Evolutionary conservation across 495 filamentous ascomycete genomes (phyloP).

Genomic region (Talaromyces thailandensis): DNA sequence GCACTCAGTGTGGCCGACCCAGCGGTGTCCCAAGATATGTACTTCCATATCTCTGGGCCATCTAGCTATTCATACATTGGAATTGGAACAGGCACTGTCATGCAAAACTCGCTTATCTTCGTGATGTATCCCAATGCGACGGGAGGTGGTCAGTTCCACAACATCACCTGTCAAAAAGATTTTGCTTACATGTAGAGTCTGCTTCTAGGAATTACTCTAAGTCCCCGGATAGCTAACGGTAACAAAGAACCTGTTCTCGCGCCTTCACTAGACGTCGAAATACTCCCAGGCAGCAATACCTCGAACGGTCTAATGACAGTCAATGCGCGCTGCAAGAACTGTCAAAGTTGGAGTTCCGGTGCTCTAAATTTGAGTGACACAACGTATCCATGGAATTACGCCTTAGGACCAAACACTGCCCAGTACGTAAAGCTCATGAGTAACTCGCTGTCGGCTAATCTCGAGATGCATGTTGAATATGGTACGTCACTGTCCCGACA

Average conservation of each 20-base stretch:
- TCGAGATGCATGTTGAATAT: slow-evolving; percentile 44
- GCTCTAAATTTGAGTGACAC: slow-evolving; percentile 26
- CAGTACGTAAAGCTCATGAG: slow-evolving; percentile 18
- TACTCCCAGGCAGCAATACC: slow-evolving; percentile 31
- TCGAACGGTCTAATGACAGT: slow-evolving; percentile 32
- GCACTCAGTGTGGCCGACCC: slow-evolving; percentile 4
- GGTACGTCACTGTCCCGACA: slow-evolving; percentile 1
- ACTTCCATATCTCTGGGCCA: slow-evolving; percentile 3
- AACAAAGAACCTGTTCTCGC: slow-evolving; percentile 40
- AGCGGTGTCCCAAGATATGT: slow-evolving; percentile 2
- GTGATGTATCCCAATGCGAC: slow-evolving; percentile 2
- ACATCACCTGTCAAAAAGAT: background rate
- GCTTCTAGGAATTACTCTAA: slow-evolving; percentile 15
- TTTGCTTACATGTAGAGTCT: background rate
- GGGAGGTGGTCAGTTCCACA: slow-evolving; percentile 2
- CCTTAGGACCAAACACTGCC: slow-evolving; percentile 33
- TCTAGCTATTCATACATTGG: slow-evolving; percentile 6
- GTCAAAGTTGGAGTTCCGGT: slow-evolving; percentile 33
- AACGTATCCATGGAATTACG: slow-evolving; percentile 45
- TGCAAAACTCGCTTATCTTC: slow-evolving; percentile 1
- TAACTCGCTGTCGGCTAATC: slow-evolving; percentile 28
- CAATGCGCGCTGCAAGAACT: slow-evolving; percentile 40
- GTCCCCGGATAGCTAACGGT: slow-evolving; percentile 31
- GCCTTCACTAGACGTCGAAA: slow-evolving; percentile 25
- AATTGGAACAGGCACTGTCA: slow-evolving; percentile 4